Evolutionary conservation across 2,329 filamentous ascomycete species (phyloP).

Genomic region (Aspergillus transmontanensis): DNA sequence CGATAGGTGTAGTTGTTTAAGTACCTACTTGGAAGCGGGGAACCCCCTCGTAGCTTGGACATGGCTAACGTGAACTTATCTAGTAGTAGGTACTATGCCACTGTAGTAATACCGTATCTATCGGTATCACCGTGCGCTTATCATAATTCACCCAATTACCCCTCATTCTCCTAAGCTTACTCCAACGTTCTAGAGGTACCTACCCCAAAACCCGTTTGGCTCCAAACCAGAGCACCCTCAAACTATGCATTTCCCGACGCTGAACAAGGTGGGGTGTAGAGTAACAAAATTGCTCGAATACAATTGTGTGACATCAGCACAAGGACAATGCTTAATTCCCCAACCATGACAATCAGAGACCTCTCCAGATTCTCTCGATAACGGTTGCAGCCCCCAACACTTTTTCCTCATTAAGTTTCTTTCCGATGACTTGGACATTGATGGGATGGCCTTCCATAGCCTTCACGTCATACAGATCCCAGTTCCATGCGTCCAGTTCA

Average conservation of each 20-base stretch:
- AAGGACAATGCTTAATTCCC: constrained; percentile 44
- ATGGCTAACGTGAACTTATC: no score
- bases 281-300: not conserved
- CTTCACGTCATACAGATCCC: constrained; percentile 48
- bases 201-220: not conserved
- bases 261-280: no score
- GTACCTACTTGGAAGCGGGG: no score
- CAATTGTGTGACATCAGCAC: not conserved
- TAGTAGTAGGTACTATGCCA: no score
- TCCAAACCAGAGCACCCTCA: not conserved
- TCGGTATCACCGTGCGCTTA: not conserved
- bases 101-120: no score
- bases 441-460: constrained; percentile 51
- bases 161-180: not conserved
- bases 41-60: no score
- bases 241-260: not conserved
- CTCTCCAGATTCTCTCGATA: constrained; percentile 31
- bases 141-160: not conserved
- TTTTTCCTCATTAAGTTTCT: constrained; percentile 59
- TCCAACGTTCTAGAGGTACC: not conserved
- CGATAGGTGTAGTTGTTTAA: no score
- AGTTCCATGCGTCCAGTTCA: constrained; percentile 56
- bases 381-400: constrained; percentile 48
- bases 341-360: constrained; percentile 51
- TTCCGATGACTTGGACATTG: constrained; percentile 56